phyloP scores from a whole-genome alignment of 148 eudicot genomes.

The Camellia japonica region DNA sequence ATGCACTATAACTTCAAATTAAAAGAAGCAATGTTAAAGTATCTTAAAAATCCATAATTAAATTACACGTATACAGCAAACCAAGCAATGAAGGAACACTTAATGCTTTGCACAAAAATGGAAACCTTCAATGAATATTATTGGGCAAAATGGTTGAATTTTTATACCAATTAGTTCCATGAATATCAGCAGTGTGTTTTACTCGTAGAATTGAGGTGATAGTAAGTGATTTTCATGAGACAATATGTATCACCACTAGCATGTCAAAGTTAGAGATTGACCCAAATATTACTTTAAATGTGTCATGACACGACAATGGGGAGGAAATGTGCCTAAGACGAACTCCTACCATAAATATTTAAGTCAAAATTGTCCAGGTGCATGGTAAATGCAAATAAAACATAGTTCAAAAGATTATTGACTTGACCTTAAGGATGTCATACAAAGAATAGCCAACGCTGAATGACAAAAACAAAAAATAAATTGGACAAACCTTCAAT shows the following conservation, averaged over 20 bases:
- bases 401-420: background rate
- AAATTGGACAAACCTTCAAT: slow-evolving; percentile 50
- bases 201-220: background rate
- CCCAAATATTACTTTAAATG: background rate
- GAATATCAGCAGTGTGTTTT: background rate
- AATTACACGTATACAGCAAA: background rate
- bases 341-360: background rate
- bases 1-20: too few species aligned
- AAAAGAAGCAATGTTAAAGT: too few species aligned
- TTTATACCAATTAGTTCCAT: background rate
- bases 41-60: too few species aligned
- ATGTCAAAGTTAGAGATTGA: background rate
- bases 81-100: background rate
- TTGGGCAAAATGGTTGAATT: background rate
- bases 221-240: background rate
- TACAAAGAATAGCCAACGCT: background rate
- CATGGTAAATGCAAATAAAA: background rate
- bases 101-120: background rate
- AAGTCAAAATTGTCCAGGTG: background rate
- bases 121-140: background rate
- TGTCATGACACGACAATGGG: background rate
- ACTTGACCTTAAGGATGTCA: background rate
- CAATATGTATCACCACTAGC: background rate
- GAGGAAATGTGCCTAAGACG: background rate
- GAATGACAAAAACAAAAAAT: background rate